Percentiles rank a stretch among this genome's conserved stretches.
These are phyloP conservation scores for rapeseed (Brassica napus) DNA, from an alignment of 345 rosid species.

Conservation along the genomic window Da-Ae NC_063434.1:13292501-13293000, in stretches of 20 bases:
- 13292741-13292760: neutral
- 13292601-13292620: too few relatives aligned
- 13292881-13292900: neutral
- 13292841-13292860: neutral
- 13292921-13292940: neutral
- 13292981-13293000: constrained; percentile 16
- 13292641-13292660: too few relatives aligned
- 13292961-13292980: constrained; percentile 6
- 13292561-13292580: too few relatives aligned
- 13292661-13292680: too few relatives aligned
- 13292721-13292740: neutral
- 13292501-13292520: neutral
- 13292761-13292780: neutral
- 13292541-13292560: too few relatives aligned
- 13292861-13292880: neutral
- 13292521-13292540: neutral
- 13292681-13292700: too few relatives aligned
- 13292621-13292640: too few relatives aligned
- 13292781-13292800: neutral
- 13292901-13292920: neutral
- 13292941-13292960: neutral
- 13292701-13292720: neutral
- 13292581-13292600: too few relatives aligned
- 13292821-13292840: neutral
- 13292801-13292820: neutral